A percentile compares a stretch with the other conserved stretches of the same genome.
These are phyloP conservation scores for Apocynum venetum DNA, from an alignment of 257 asterid genomes.

Conservation along the genomic window DNA sequence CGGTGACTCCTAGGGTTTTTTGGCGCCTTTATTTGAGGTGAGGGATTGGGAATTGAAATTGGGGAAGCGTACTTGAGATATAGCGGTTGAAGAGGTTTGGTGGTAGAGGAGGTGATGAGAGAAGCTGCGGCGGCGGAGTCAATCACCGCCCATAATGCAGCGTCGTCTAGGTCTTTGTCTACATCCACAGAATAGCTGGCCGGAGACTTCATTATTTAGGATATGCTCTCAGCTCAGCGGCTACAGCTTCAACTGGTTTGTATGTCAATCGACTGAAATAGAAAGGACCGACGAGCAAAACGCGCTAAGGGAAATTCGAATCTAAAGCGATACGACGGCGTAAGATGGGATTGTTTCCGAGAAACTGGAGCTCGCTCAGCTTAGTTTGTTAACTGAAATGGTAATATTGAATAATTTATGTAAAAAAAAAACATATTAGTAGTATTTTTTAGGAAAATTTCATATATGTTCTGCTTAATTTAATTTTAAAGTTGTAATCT, in stretches of 20 bases:
- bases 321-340: neutral
- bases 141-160: conserved; percentile 91
- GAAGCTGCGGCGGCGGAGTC: conserved; percentile 94
- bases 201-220: conserved; percentile 37
- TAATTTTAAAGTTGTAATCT: no score
- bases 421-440: no score
- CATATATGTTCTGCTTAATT: no score
- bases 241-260: conserved; percentile 1
- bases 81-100: conserved; percentile 33
- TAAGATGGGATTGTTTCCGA: neutral
- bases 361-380: neutral
- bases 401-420: no score
- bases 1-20: conserved; percentile 30
- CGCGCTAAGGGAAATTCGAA: conserved; percentile 14
- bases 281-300: no score
- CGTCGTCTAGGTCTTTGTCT: conserved; percentile 87
- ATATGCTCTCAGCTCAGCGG: neutral
- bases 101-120: conserved; percentile 32
- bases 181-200: conserved; percentile 39
- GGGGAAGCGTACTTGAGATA: conserved; percentile 54
- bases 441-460: no score
- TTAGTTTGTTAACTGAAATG: no score
- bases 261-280: neutral
- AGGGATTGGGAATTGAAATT: conserved; percentile 50
- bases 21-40: conserved; percentile 43